Conservation (phyloP, 2,329 filamentous ascomycete genomes). For the Botrytis cinerea region DNA sequence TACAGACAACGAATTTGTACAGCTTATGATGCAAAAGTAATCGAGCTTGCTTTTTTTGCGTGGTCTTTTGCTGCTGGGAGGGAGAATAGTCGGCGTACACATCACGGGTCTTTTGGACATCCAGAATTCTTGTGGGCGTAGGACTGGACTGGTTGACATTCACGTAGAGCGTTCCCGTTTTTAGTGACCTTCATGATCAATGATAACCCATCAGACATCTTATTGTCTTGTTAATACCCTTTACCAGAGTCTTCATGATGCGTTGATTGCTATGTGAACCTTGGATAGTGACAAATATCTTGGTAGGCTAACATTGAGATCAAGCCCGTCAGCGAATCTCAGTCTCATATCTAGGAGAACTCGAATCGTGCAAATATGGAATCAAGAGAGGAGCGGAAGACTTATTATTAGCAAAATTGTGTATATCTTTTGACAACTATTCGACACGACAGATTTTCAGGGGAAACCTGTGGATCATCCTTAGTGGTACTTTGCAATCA, state of each 20-base stretch:
- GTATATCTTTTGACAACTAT: neutral
- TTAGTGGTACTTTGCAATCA: neutral
- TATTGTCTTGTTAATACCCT: constrained; percentile 21
- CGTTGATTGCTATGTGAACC: neutral
- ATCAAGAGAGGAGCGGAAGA: neutral
- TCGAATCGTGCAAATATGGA: neutral
- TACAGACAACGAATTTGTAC: constrained; percentile 86
- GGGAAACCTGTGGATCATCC: constrained; percentile 1
- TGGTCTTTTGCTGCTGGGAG: constrained; percentile 17
- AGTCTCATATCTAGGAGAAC: neutral
- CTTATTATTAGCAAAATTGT: too few relatives aligned
- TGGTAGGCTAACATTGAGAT: neutral
- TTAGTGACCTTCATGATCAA: constrained; percentile 15
- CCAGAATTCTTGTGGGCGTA: constrained; percentile 19
- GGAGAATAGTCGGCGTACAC: constrained; percentile 23
- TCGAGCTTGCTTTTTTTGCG: constrained; percentile 26
- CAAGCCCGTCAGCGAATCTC: neutral
- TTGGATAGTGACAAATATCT: neutral
- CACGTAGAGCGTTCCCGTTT: constrained; percentile 21
- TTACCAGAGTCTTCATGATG: neutral
- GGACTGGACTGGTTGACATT: constrained; percentile 17
- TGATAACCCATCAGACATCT: constrained; percentile 9
- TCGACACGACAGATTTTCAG: neutral
- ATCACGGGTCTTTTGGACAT: constrained; percentile 21
- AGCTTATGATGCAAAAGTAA: constrained; percentile 94